Evolutionary conservation across 2,329 filamentous ascomycete genomes (phyloP), one percentile per base, ranked within the genome.

Genomic region (Claviceps pazoutovae): DNA sequence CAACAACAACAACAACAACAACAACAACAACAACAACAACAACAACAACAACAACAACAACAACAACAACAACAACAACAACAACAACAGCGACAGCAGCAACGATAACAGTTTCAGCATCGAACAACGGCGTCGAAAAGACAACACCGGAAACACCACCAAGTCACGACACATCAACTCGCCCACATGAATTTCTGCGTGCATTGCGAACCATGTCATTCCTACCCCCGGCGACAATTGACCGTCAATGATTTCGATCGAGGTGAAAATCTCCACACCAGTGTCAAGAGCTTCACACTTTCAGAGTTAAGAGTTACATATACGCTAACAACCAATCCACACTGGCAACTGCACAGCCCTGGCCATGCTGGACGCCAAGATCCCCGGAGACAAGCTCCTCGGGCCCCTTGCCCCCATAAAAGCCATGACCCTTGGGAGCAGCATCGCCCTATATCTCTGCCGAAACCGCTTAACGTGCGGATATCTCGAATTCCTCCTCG

Each of bases 391-490:
- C 17, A 57, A 61, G 26, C 52, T 61, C 19, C 55, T 63, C 30
- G 59, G 59, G 56, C 59, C 58, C 41, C 51, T 64, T 14, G 60
- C 59, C 6, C 61, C 61, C 8, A 54, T 64, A 41, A 56, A 60
- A 13, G 57, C 63, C 53, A 56, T 64, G 42, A 53, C 56, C 3
- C 53, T 61, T 3, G 60, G 59, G 16, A 60, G 60, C 14, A 56
- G 49, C 41, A 44, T 64, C 19, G 54, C 61, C 8, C 57, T 62
- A 16, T 55, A 56, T 26, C 54, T 60, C 37, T 58, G 60, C 23
- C 46, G 52, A 6, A 57, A 57, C 55, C 54, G 59, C 17, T 36
- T 53, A 17, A 45, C 57, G 16, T 60, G 59, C 9, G 53, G 55
- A 13, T 56, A 61, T 45, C 56, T 63, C 36, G 60, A 63, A 53